phyloP scores from a whole-genome alignment of 23 red algal species.

The Gracilaria caudata region DNA sequence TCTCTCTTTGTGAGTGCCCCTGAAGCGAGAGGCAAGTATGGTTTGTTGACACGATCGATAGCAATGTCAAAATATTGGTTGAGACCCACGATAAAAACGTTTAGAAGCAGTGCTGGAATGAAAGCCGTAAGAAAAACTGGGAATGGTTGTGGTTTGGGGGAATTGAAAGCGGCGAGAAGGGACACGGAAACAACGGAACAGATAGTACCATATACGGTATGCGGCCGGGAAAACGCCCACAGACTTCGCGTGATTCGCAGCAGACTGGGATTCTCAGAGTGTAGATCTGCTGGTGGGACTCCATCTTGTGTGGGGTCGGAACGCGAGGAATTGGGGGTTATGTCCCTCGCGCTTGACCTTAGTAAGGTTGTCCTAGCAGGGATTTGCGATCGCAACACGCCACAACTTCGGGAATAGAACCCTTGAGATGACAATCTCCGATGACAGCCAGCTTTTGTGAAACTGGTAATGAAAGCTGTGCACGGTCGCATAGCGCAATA shows the following conservation, averaged over 20 bases:
- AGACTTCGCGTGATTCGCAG: slow-evolving; percentile 42
- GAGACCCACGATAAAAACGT: slow-evolving; percentile 93
- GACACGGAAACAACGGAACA: slow-evolving; percentile 76
- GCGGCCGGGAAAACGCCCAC: slow-evolving; percentile 84
- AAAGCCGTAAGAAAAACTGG: slow-evolving; percentile 61
- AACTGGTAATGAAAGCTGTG: neutral
- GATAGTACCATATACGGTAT: slow-evolving; percentile 83
- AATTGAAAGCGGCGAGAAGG: slow-evolving; percentile 46
- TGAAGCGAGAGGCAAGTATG: slow-evolving; percentile 86
- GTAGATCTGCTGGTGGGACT: neutral
- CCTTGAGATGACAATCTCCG: neutral
- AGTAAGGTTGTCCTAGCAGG: neutral
- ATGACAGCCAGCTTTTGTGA: neutral
- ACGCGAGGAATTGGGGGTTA: neutral
- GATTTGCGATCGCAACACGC: neutral
- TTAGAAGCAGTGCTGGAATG: slow-evolving; percentile 81
- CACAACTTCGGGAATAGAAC: neutral
- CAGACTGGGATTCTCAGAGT: slow-evolving; percentile 3
- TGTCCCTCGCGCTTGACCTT: neutral
- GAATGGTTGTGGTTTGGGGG: slow-evolving; percentile 17
- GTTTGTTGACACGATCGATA: slow-evolving; percentile 95
- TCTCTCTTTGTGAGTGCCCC: slow-evolving; percentile 74
- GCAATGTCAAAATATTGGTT: slow-evolving; percentile 93
- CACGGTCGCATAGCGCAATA: neutral
- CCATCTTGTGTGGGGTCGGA: neutral